phyloP scores from a whole-genome alignment of 345 rosid species.

The Punica granatum region DNA sequence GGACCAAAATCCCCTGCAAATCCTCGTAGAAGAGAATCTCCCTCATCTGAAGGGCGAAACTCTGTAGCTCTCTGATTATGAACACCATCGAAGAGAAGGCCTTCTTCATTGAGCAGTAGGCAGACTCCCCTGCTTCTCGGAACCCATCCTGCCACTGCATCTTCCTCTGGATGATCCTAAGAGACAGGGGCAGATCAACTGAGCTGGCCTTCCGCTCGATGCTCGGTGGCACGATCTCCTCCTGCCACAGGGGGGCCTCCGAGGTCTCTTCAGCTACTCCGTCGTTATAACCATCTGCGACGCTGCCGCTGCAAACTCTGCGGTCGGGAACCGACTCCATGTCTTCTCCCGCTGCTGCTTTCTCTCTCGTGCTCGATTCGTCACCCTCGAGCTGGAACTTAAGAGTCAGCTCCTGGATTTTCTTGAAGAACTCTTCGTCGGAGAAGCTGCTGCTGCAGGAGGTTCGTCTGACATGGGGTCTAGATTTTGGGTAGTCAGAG shows the following conservation, averaged over 20 bases:
- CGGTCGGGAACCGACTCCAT: conserved; percentile 4
- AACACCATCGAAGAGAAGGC: conserved; percentile 97
- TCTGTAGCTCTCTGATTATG: conserved; percentile 73
- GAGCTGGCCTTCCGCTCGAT: conserved; percentile 85
- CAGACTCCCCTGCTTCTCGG: conserved; percentile 51
- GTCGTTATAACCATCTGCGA: not conserved
- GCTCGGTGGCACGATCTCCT: conserved; percentile 34
- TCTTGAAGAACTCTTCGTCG: conserved; percentile 66
- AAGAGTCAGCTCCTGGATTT: conserved; percentile 48
- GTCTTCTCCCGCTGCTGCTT: conserved; percentile 12
- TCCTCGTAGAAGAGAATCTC: conserved; percentile 60
- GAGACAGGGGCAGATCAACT: conserved; percentile 70
- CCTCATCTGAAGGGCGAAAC: conserved; percentile 70
- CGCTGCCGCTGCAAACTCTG: not conserved
- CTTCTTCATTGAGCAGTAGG: conserved; percentile 60
- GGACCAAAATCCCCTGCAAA: conserved; percentile 51
- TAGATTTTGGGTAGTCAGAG: conserved; percentile 27
- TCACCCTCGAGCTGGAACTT: conserved; percentile 41
- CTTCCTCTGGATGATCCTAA: conserved; percentile 72
- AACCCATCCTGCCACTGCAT: conserved; percentile 63
- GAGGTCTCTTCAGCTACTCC: not conserved
- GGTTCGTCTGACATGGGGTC: conserved; percentile 27
- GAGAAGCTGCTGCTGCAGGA: conserved; percentile 57
- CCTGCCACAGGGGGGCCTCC: conserved; percentile 17
- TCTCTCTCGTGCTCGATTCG: conserved; percentile 6